Conservation (phyloP, 1,284 basidiomycete species). For the Xerocomus alliaceus region DNA sequence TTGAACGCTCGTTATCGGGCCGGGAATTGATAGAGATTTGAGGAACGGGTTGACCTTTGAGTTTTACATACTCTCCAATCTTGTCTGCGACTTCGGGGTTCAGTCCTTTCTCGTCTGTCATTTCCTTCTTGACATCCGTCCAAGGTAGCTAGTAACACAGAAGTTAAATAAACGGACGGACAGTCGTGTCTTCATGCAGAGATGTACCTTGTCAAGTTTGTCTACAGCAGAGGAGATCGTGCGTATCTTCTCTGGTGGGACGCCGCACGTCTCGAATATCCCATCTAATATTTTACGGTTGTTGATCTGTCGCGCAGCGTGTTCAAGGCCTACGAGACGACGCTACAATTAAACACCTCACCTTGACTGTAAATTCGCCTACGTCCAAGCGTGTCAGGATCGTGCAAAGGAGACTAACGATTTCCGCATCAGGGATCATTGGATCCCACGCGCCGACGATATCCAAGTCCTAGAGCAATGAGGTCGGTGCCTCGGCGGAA, state of each 20-base stretch:
- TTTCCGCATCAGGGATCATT: constrained; percentile 97
- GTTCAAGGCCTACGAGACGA: constrained; percentile 1
- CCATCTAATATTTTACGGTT: constrained; percentile 98
- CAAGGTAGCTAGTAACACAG: constrained; percentile 69
- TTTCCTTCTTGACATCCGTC: constrained; percentile 93
- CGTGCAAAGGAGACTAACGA: constrained; percentile 85
- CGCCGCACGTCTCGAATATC: constrained; percentile 96
- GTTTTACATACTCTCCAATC: constrained; percentile 96
- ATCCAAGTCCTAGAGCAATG: constrained; percentile 82
- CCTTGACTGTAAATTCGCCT: constrained; percentile 94
- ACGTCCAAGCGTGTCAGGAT: constrained; percentile 86
- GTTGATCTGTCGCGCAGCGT: constrained; percentile 68
- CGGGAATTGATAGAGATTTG: background rate
- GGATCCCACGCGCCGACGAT: constrained; percentile 93
- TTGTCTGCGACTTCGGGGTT: constrained; percentile 86
- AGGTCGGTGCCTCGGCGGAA: background rate
- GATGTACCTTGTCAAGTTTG: constrained; percentile 92
- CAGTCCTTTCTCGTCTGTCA: constrained; percentile 95
- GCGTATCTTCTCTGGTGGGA: constrained; percentile 89
- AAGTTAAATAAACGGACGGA: background rate
- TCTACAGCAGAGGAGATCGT: constrained; percentile 98
- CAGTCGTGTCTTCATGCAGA: background rate
- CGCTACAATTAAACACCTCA: constrained; percentile 39
- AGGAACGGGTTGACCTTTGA: constrained; percentile 69
- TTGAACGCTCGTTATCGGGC: constrained; percentile 2